Evolutionary conservation across 1,139 yeast species (phyloP), one percentile per base, ranked within the genome.

Genomic region (Saccharomycopsis hybrid): DNA sequence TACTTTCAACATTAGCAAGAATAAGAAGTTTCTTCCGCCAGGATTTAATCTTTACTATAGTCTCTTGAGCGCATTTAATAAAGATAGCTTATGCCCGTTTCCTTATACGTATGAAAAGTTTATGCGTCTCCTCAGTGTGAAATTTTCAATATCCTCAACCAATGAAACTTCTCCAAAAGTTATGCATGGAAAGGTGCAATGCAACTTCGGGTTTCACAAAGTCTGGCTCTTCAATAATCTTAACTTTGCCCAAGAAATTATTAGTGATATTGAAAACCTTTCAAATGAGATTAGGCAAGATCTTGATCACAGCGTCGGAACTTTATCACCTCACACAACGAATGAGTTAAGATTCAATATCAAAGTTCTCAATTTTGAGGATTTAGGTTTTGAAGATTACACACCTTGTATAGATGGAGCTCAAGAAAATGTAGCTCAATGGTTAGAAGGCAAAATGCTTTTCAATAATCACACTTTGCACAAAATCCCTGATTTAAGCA

Each of bases 161-260:
- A 11, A 9, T 7, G 39, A 36, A 5, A 5, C 13, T 5, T 36
- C 7, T 30, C 33, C 35, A 13, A 41, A 47, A n/a, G 33, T 35
- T 41, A 24, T 41, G n/a, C 36, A 38, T 7, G 50, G 50, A 4
- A 48, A 43, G 18, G 8, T 48, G 39, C 8, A 11, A 4, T 48
- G 47, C 32, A 43, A 31, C 29, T 38, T n/a, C 13, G 41, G 43
- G 18, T 44, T 48, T 25, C 28, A 48, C 32, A 48, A 48, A 33
- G 39, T 48, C 18, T 48, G 50, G 50, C 28, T 48, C 29, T 48
- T 48, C 44, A 48, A 48, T 24, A 48, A 48, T 38, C 43, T 48
- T 11, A 48, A 48, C 29, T 48, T 48, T 33, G 25, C 29, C n/a
- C 44, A 43, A 9, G 43, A 43, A 25, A 4, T 45, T 8, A 18